Conservation (phyloP, 2,329 filamentous ascomycete species). For the Cordyceps pruinosa region DNA sequence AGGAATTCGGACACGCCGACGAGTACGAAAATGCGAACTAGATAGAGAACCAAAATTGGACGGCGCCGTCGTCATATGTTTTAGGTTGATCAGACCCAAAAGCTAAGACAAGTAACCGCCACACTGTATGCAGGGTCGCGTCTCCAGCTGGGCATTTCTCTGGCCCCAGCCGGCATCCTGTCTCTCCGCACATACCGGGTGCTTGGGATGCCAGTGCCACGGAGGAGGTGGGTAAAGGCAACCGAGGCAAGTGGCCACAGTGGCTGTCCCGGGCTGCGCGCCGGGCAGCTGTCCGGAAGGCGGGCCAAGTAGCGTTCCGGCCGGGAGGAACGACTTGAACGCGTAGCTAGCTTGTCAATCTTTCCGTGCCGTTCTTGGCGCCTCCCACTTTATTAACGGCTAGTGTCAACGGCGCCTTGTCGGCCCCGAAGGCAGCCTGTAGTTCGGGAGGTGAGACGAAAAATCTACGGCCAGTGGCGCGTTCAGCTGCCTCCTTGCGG, state of each 20-base stretch:
- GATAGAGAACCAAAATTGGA: background rate
- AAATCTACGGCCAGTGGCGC: background rate
- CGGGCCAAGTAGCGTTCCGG: background rate
- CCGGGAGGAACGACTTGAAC: background rate
- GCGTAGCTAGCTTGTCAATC: background rate
- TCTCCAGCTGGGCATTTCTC: background rate
- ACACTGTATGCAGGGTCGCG: background rate
- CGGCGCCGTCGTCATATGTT: background rate
- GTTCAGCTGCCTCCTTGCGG: background rate
- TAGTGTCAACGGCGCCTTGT: background rate
- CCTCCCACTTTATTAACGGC: background rate
- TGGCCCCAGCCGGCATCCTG: background rate
- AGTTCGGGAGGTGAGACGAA: background rate
- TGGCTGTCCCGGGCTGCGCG: background rate
- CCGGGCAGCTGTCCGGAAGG: background rate
- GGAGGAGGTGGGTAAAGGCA: background rate
- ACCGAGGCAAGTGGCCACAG: background rate
- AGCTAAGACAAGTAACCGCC: background rate
- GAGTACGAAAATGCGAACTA: background rate
- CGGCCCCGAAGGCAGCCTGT: background rate
- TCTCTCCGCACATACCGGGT: background rate
- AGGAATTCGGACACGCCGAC: background rate
- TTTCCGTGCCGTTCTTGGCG: background rate
- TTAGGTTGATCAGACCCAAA: background rate
- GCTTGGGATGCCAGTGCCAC: background rate